Evolutionary conservation across 257 asterid genomes (phyloP).

Genomic region (Solanum bulbocastanum): DNA sequence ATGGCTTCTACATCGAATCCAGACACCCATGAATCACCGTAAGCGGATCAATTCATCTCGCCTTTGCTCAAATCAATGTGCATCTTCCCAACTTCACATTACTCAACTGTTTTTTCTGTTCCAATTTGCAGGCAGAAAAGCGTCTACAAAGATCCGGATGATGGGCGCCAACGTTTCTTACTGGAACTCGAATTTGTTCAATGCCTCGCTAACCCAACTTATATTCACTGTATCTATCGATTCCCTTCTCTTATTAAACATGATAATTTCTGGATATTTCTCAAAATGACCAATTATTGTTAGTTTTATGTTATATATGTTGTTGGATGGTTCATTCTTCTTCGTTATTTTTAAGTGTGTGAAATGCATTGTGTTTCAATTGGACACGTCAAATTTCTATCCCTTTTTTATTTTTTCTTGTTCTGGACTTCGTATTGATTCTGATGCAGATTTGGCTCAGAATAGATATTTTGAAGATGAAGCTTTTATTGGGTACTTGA

Average conservation of each 20-base stretch:
- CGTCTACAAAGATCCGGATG: constrained; percentile 82
- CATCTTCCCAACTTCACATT: neutral
- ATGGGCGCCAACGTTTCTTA: constrained; percentile 91
- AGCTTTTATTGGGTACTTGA: constrained; percentile 88
- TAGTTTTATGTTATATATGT: neutral
- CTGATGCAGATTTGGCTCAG: constrained; percentile 84
- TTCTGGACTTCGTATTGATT: neutral
- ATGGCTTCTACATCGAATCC: constrained; percentile 23
- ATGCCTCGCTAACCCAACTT: constrained; percentile 89
- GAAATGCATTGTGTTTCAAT: neutral
- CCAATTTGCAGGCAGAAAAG: constrained; percentile 32
- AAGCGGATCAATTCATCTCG: neutral
- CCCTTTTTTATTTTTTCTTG: neutral
- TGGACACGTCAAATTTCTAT: neutral
- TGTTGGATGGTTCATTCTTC: neutral
- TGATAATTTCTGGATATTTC: neutral
- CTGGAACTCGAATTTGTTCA: constrained; percentile 90
- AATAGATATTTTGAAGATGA: constrained; percentile 94
- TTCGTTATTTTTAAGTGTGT: neutral
- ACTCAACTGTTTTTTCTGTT: neutral
- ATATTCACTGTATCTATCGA: constrained; percentile 51
- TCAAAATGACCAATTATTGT: neutral
- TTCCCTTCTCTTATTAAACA: neutral
- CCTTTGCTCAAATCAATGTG: neutral
- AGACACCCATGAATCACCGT: constrained; percentile 42